Percentiles rank a stretch among this genome's conserved stretches.
Evolutionary conservation across 306 rosid genomes (phyloP).

Genomic region (Lupinus albus): DNA sequence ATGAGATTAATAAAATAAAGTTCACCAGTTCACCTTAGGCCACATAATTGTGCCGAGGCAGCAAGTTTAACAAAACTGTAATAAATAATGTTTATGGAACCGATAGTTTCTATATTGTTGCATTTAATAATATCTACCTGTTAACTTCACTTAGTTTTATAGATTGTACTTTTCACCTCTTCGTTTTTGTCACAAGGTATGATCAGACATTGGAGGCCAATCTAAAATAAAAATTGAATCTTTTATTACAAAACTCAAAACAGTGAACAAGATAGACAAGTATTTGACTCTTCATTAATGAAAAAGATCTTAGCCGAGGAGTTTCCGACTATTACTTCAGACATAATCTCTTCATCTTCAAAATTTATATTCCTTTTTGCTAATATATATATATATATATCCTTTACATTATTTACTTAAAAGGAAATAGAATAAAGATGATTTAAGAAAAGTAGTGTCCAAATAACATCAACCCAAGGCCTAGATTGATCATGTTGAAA

Average conservation of each 20-base stretch:
- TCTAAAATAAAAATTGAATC: slow-evolving; percentile 25
- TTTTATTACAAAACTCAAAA: slow-evolving; percentile 41
- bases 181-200: slow-evolving; percentile 41
- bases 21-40: slow-evolving; percentile 20
- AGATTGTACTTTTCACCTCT: slow-evolving; percentile 25
- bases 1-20: slow-evolving; percentile 22
- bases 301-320: too few species aligned
- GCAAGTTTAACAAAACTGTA: slow-evolving; percentile 5
- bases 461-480: too few species aligned
- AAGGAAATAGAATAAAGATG: too few species aligned
- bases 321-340: too few species aligned
- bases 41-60: slow-evolving; percentile 43
- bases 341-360: too few species aligned
- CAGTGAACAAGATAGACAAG: slow-evolving; percentile 4
- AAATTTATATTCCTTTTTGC: too few species aligned
- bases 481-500: neutral
- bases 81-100: slow-evolving; percentile 5
- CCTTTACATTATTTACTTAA: too few species aligned
- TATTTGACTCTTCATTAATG: too few species aligned
- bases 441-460: too few species aligned
- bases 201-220: slow-evolving; percentile 41
- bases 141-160: slow-evolving; percentile 34
- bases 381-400: too few species aligned
- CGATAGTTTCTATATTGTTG: slow-evolving; percentile 4
- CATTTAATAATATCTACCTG: slow-evolving; percentile 32